Evolutionary conservation across 1,284 basidiomycete genomes (phyloP).

Genomic region (Schizophyllum amplum): DNA sequence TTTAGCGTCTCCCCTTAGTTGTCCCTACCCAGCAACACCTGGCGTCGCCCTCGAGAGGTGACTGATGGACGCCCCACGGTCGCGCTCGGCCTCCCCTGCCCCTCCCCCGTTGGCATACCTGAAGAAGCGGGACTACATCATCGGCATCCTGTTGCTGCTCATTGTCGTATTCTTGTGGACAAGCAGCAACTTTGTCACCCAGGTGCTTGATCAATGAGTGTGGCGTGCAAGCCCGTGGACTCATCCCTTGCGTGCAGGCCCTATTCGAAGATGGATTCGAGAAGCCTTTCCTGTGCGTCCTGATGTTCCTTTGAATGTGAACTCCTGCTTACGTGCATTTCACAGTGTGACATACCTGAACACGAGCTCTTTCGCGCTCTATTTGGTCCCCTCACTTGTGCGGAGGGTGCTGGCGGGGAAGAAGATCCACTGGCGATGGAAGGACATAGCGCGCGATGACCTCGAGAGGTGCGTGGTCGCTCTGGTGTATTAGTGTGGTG

Average conservation of each 20-base stretch:
- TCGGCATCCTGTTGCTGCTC: slow-evolving; percentile 68
- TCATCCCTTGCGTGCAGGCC: slow-evolving; percentile 32
- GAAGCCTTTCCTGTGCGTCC: slow-evolving; percentile 76
- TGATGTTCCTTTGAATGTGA: slow-evolving; percentile 4
- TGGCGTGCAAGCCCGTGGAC: slow-evolving; percentile 2
- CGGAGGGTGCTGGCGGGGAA: slow-evolving; percentile 23
- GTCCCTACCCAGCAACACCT: neutral
- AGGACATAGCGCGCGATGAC: neutral
- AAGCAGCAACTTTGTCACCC: slow-evolving; percentile 68
- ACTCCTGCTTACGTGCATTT: slow-evolving; percentile 3
- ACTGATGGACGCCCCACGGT: neutral
- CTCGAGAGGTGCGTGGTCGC: neutral
- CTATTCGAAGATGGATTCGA: slow-evolving; percentile 67
- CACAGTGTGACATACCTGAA: slow-evolving; percentile 78
- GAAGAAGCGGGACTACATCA: slow-evolving; percentile 40
- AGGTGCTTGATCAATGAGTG: slow-evolving; percentile 34
- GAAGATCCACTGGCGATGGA: neutral
- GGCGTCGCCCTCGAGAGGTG: neutral
- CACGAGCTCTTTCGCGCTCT: slow-evolving; percentile 84
- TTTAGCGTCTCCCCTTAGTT: neutral
- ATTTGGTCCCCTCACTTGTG: slow-evolving; percentile 70
- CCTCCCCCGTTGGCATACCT: neutral
- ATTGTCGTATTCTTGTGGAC: slow-evolving; percentile 85
- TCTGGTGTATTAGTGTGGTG: too few relatives aligned
- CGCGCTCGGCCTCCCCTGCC: neutral